phyloP scores from a whole-genome alignment of 345 rosid genomes.

The Aethionema arabicum region DNA sequence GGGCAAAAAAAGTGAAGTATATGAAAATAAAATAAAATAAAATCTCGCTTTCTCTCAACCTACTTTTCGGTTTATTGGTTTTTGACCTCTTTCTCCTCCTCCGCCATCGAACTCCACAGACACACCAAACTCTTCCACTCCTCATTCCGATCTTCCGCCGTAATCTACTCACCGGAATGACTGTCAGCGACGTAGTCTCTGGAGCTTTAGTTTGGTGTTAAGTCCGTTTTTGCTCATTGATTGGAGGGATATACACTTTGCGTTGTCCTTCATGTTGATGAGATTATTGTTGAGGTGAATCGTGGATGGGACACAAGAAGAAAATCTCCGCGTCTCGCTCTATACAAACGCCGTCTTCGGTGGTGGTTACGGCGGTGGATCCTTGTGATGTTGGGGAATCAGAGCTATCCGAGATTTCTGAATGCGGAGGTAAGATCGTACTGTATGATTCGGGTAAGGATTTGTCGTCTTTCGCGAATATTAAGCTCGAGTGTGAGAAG shows the following conservation, averaged over 20 bases:
- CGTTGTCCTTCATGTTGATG: conserved; percentile 40
- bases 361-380: conserved; percentile 27
- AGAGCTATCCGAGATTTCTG: conserved; percentile 29
- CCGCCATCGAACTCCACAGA: conserved; percentile 14
- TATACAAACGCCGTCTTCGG: conserved; percentile 43
- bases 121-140: conserved; percentile 15
- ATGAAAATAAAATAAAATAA: not conserved
- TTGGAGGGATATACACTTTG: not conserved
- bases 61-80: conserved; percentile 1
- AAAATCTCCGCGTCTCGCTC: conserved; percentile 57
- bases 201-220: conserved; percentile 17
- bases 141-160: conserved; percentile 38
- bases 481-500: conserved; percentile 83
- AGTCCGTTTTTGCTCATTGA: conserved; percentile 17
- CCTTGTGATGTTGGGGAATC: not conserved
- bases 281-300: conserved; percentile 33
- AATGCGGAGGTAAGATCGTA: conserved; percentile 33
- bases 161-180: conserved; percentile 2
- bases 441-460: conserved; percentile 28
- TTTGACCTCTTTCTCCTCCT: not conserved
- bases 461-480: not conserved
- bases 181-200: conserved; percentile 1
- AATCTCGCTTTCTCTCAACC: not conserved
- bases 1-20: too few relatives aligned
- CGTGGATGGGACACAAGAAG: conserved; percentile 82